Evolutionary conservation across 2,329 filamentous ascomycete genomes (phyloP).

Genomic region (Aureobasidium uvarum): DNA sequence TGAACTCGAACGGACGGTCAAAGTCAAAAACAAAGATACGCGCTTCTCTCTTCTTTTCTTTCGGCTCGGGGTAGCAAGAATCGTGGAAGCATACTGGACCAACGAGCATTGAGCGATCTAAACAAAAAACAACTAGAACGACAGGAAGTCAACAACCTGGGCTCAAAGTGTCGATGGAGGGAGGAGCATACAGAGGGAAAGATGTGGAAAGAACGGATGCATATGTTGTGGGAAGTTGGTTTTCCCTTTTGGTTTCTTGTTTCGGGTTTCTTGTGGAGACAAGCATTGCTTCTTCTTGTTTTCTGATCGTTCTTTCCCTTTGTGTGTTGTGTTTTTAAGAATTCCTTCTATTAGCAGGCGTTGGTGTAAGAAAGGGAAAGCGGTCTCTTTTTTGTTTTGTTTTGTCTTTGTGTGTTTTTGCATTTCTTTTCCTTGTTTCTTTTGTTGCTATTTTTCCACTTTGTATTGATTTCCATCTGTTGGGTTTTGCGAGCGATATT

Average conservation of each 20-base stretch:
- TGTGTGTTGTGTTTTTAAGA: neutral
- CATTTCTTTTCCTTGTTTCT: neutral
- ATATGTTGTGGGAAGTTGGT: neutral
- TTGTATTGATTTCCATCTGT: neutral
- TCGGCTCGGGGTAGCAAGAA: too few species aligned
- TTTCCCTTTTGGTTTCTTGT: neutral
- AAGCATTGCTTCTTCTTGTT: neutral
- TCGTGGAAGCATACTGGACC: neutral
- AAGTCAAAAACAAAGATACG: too few species aligned
- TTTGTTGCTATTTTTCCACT: neutral
- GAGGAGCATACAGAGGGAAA: neutral
- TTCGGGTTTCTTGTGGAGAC: neutral
- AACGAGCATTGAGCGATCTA: neutral
- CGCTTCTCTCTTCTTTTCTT: too few species aligned
- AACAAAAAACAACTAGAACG: neutral
- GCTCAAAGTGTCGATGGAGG: neutral
- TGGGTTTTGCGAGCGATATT: neutral
- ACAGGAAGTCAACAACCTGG: neutral
- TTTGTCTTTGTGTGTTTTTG: neutral
- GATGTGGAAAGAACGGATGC: neutral
- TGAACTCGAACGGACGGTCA: too few species aligned
- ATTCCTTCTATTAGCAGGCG: constrained; percentile 1
- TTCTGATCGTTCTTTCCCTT: neutral
- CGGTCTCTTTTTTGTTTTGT: neutral
- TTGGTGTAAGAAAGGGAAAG: constrained; percentile 18